phyloP scores from a whole-genome alignment of 176 grass and related monocot species.

The Themeda triandra region DNA sequence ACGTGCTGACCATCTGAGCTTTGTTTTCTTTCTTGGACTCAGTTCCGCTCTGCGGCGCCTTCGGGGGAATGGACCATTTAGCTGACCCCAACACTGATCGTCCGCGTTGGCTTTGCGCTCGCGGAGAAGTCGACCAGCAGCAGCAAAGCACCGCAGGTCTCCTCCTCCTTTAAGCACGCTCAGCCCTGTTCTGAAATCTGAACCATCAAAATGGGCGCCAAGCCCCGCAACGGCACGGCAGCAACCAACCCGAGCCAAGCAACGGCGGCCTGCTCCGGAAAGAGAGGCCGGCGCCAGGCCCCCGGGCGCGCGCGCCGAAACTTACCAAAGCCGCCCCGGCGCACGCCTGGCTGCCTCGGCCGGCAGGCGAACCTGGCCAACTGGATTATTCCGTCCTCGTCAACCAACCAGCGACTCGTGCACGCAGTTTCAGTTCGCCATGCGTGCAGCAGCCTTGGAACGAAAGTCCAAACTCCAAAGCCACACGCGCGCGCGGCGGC shows the following conservation, averaged over 20 bases:
- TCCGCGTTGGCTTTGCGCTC: no score
- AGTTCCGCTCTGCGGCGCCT: background rate
- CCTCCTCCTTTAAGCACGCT: background rate
- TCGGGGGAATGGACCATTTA: background rate
- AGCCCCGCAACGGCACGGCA: background rate
- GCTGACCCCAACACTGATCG: no score
- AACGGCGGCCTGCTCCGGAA: background rate
- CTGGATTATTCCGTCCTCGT: background rate
- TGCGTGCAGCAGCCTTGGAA: background rate
- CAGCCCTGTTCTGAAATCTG: background rate
- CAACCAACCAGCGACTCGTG: background rate
- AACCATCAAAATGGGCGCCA: background rate
- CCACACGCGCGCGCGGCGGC: background rate
- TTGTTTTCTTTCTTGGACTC: background rate
- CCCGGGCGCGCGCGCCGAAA: conserved; percentile 16
- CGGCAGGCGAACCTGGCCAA: background rate
- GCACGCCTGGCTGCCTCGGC: background rate
- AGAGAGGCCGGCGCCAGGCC: background rate
- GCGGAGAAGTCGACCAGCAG: background rate
- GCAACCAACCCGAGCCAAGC: background rate
- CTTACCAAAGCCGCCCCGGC: conserved; percentile 37
- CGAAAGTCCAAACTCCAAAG: background rate
- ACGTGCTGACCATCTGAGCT: background rate
- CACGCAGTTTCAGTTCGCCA: conserved; percentile 29
- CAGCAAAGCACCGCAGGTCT: background rate